Conservation (phyloP, 2,329 filamentous ascomycete species). For the Aaosphaeria pasadenensis region DNA sequence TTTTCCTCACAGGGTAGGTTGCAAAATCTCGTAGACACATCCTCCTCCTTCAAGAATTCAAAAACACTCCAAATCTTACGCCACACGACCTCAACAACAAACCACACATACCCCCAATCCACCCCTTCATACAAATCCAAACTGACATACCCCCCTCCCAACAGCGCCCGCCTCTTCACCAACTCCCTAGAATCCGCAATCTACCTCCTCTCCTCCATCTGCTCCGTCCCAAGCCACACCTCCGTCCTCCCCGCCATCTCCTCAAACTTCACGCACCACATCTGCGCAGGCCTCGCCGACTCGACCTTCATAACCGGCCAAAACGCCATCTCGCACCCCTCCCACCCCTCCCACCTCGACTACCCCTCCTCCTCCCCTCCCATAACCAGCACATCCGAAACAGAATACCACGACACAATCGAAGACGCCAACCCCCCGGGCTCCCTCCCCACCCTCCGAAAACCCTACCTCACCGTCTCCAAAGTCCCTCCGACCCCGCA, state of each 20-base stretch:
- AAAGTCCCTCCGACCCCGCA: constrained; percentile 52
- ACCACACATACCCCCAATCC: neutral
- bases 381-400: constrained; percentile 29
- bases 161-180: constrained; percentile 80
- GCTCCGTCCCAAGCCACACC: constrained; percentile 73
- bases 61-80: too few species aligned
- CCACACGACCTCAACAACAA: neutral
- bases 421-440: constrained; percentile 82
- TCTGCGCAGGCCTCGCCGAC: constrained; percentile 76
- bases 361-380: constrained; percentile 10
- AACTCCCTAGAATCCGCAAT: constrained; percentile 91
- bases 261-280: constrained; percentile 93
- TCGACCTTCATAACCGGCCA: constrained; percentile 82
- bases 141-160: too few species aligned
- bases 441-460: constrained; percentile 73
- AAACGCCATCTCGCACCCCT: constrained; percentile 55
- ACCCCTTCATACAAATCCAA: constrained; percentile 47
- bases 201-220: constrained; percentile 83
- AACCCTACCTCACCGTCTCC: constrained; percentile 77
- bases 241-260: constrained; percentile 87
- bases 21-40: too few species aligned
- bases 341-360: constrained; percentile 25
- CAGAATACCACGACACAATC: constrained; percentile 60
- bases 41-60: too few species aligned
- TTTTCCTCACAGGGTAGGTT: constrained; percentile 50